These are phyloP conservation scores for Emmonsiellopsis sp. DNA, from an alignment of 2,329 filamentous ascomycete genomes.

Conservation along the genomic window DNA sequence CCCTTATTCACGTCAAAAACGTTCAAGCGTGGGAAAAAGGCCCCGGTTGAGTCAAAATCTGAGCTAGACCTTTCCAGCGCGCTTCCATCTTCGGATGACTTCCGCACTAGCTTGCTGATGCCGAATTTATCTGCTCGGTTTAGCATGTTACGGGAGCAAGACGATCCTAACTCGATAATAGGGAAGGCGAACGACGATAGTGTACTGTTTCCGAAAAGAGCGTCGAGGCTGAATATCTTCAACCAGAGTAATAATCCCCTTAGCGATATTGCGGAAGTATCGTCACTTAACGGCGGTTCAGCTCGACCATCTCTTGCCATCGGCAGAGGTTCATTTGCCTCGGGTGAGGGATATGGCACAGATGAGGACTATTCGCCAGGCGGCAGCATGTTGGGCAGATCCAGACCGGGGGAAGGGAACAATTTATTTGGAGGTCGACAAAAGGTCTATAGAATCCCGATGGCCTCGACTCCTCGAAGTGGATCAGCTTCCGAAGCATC, in stretches of 20 bases:
- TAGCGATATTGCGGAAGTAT: conserved; percentile 81
- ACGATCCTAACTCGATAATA: conserved; percentile 78
- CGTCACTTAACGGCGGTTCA: conserved; percentile 60
- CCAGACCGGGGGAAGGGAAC: conserved; percentile 80
- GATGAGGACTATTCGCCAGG: conserved; percentile 55
- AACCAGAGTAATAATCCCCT: conserved; percentile 53
- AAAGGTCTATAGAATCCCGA: conserved; percentile 82
- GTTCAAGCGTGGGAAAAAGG: conserved; percentile 45
- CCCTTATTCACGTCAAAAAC: conserved; percentile 25
- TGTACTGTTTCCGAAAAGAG: conserved; percentile 71
- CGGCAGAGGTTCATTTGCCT: conserved; percentile 55
- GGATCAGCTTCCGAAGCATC: conserved; percentile 32
- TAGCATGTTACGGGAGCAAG: conserved; percentile 92
- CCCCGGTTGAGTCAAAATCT: conserved; percentile 41
- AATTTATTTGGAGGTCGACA: conserved; percentile 89
- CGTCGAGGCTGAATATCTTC: conserved; percentile 67
- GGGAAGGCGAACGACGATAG: conserved; percentile 95
- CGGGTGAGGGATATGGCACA: conserved; percentile 50
- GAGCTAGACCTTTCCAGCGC: conserved; percentile 64
- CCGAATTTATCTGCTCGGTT: conserved; percentile 89
- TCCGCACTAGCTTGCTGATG: conserved; percentile 93
- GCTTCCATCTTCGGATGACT: conserved; percentile 76
- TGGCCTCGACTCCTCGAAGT: conserved; percentile 29
- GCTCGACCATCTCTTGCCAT: conserved; percentile 47
- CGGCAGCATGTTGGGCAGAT: conserved; percentile 68